Evolutionary conservation across 2,329 filamentous ascomycete genomes (phyloP).

Genomic region (Aspergillus persii): DNA sequence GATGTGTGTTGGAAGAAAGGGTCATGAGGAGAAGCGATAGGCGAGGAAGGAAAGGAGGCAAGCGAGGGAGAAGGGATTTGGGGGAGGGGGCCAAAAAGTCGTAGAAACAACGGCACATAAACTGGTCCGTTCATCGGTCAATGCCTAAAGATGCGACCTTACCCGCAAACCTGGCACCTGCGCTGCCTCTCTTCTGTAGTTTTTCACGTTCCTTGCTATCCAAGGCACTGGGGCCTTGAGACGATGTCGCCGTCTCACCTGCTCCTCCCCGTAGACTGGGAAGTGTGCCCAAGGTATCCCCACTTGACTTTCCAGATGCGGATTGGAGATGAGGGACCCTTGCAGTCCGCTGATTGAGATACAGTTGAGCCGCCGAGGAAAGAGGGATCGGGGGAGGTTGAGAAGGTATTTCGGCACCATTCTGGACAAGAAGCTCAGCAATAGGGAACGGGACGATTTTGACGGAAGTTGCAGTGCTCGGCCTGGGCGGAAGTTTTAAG

Average conservation of each 20-base stretch:
- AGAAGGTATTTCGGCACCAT: slow-evolving; percentile 82
- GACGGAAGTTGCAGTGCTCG: slow-evolving; percentile 35
- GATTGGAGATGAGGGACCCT: slow-evolving; percentile 44
- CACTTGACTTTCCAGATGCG: slow-evolving; percentile 34
- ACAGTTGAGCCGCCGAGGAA: slow-evolving; percentile 74
- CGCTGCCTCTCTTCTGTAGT: slow-evolving; percentile 76
- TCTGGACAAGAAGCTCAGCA: slow-evolving; percentile 87
- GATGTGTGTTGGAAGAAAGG: not conserved
- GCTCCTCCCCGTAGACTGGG: slow-evolving; percentile 49
- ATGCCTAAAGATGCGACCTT: slow-evolving; percentile 46
- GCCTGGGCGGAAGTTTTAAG: slow-evolving; percentile 30
- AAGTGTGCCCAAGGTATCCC: slow-evolving; percentile 62
- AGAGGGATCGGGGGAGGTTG: slow-evolving; percentile 78
- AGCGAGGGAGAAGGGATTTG: not conserved
- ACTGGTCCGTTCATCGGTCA: slow-evolving; percentile 32
- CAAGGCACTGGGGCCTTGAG: slow-evolving; percentile 29
- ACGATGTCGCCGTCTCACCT: slow-evolving; percentile 26
- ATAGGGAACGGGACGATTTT: slow-evolving; percentile 72
- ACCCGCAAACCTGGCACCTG: slow-evolving; percentile 64
- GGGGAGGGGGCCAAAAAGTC: slow-evolving; percentile 6
- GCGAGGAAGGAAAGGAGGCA: not conserved
- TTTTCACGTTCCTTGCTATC: slow-evolving; percentile 61
- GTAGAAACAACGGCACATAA: not conserved
- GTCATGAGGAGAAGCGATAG: not conserved
- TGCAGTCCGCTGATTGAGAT: slow-evolving; percentile 72